Evolutionary conservation across 2,329 filamentous ascomycete species (phyloP).

Genomic region (Trichoderma sp.): DNA sequence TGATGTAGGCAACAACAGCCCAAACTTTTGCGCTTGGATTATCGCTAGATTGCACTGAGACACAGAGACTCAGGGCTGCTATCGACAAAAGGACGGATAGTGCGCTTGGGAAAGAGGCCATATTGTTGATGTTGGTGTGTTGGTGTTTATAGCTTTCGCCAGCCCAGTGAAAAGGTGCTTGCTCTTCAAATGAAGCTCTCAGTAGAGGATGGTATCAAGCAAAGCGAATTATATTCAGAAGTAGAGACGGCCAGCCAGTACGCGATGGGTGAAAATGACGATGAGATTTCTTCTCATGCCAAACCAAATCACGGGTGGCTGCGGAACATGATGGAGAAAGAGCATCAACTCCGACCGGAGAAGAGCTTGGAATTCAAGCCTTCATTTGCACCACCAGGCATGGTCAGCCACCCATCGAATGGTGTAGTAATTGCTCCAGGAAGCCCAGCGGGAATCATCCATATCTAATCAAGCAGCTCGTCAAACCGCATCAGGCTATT

Average conservation of each 20-base stretch:
- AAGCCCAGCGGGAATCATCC: background rate
- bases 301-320: background rate
- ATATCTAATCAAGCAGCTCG: background rate
- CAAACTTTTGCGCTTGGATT: slow-evolving; percentile 42
- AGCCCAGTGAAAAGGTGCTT: background rate
- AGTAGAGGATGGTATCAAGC: background rate
- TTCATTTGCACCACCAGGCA: background rate
- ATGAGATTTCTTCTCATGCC: background rate
- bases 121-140: background rate
- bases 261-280: background rate
- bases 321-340: background rate
- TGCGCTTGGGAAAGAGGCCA: background rate
- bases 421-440: background rate
- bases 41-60: slow-evolving; percentile 31
- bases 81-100: background rate
- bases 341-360: background rate
- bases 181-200: background rate
- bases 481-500: background rate
- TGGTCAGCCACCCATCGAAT: slow-evolving; percentile 15
- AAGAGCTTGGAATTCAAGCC: slow-evolving; percentile 2
- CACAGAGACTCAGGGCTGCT: slow-evolving; percentile 23
- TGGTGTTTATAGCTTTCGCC: background rate
- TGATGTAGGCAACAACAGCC: slow-evolving; percentile 47
- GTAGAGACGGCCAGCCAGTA: background rate
- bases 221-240: background rate